Evolutionary conservation across 1,284 basidiomycete species (phyloP).

Genomic region (Sanghuangporus baumii): DNA sequence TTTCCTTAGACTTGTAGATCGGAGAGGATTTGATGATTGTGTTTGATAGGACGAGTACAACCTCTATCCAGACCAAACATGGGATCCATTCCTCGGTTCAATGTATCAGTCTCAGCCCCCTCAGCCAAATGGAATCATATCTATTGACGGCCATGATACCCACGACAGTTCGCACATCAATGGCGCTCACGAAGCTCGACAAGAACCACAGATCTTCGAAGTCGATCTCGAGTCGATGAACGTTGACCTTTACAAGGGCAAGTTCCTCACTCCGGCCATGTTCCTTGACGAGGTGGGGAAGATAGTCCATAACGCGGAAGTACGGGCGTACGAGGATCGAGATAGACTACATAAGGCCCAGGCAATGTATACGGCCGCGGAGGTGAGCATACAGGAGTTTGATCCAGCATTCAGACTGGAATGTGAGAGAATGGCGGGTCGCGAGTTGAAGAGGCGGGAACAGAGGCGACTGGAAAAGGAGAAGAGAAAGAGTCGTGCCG

Average conservation of each 20-base stretch:
- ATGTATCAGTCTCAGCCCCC: not conserved
- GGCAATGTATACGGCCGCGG: conserved; percentile 84
- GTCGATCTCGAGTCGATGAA: conserved; percentile 93
- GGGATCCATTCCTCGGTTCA: conserved; percentile 14
- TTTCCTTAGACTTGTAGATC: conserved; percentile 19
- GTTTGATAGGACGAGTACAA: conserved; percentile 65
- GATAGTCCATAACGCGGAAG: conserved; percentile 85
- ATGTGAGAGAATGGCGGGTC: conserved; percentile 82
- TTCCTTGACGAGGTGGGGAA: conserved; percentile 87
- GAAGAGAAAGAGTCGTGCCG: conserved; percentile 46
- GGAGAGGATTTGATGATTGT: not conserved
- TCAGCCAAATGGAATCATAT: conserved; percentile 40
- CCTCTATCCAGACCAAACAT: conserved; percentile 36
- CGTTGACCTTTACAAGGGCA: conserved; percentile 76
- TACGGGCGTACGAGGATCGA: conserved; percentile 58
- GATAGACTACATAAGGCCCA: conserved; percentile 81
- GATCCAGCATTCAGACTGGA: conserved; percentile 80
- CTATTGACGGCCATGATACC: conserved; percentile 36
- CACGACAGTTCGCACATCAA: conserved; percentile 26
- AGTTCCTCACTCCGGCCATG: conserved; percentile 83
- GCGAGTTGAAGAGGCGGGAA: conserved; percentile 68
- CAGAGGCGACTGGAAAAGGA: conserved; percentile 49
- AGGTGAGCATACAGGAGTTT: conserved; percentile 86
- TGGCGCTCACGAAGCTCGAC: conserved; percentile 24
- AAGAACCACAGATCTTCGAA: conserved; percentile 47